phyloP scores from a whole-genome alignment of 257 asterid genomes.

The Capsicum baccatum region DNA sequence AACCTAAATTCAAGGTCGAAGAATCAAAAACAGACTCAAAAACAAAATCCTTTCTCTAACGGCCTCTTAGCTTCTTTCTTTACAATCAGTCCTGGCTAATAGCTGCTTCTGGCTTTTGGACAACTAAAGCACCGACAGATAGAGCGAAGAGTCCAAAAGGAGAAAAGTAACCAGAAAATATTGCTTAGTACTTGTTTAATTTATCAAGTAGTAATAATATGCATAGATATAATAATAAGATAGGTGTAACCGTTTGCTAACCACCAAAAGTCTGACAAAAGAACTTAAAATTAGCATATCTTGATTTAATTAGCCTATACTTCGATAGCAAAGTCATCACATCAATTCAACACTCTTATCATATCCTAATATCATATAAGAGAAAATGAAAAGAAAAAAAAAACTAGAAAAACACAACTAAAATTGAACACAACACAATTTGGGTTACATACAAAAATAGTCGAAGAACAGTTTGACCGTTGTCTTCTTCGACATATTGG shows the following conservation, averaged over 20 bases:
- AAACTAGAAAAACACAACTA: conserved; percentile 14
- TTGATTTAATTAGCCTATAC: conserved; percentile 48
- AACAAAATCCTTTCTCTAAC: no score
- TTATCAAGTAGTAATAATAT: background rate
- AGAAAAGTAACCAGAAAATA: no score
- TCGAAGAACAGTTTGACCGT: background rate
- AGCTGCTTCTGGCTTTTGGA: no score
- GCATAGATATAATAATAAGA: background rate
- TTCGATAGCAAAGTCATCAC: conserved; percentile 49
- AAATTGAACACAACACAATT: conserved; percentile 41
- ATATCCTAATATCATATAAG: conserved; percentile 39
- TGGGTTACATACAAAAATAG: conserved; percentile 49
- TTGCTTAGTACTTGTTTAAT: background rate
- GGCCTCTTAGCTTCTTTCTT: no score
- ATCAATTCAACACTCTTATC: conserved; percentile 56
- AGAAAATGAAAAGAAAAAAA: conserved; percentile 8
- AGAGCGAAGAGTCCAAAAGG: no score
- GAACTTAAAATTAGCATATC: conserved; percentile 31
- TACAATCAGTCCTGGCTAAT: no score
- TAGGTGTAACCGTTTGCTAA: conserved; percentile 15
- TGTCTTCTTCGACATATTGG: background rate
- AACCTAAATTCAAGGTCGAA: no score
- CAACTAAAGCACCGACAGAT: no score
- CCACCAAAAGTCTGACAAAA: background rate
- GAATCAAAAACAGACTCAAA: no score